Evolutionary conservation across 345 rosid genomes (phyloP).

Genomic region (sweet orange (Citrus sinensis)): DNA sequence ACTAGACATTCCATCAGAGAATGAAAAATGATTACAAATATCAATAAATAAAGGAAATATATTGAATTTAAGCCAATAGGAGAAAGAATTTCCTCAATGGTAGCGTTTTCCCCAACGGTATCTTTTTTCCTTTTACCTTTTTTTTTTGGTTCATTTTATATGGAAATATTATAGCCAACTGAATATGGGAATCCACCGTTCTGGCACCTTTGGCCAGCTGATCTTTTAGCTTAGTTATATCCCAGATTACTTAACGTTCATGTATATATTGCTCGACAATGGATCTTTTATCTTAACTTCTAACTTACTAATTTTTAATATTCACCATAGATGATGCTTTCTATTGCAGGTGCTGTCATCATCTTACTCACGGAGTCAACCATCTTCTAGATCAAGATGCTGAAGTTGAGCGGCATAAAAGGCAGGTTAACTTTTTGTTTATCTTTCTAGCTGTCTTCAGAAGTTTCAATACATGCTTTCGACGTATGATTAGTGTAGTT

Average conservation of each 20-base stretch:
- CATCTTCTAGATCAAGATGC: conserved; percentile 62
- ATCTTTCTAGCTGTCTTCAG: not conserved
- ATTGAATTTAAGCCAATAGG: not conserved
- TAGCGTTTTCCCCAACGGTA: not conserved
- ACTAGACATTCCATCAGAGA: not conserved
- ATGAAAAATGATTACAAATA: not conserved
- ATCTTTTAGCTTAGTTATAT: not conserved
- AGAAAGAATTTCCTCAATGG: not conserved
- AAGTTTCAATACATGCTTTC: not conserved
- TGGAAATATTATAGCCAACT: not conserved
- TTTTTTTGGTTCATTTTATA: not conserved
- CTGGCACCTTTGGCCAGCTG: not conserved
- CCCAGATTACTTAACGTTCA: not conserved
- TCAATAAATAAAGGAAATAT: too few species aligned
- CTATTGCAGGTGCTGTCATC: conserved; percentile 70
- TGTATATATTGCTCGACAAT: not conserved
- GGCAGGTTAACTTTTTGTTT: not conserved
- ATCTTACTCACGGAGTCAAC: conserved; percentile 73
- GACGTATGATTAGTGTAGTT: not conserved
- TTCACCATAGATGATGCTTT: not conserved
- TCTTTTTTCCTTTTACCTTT: not conserved
- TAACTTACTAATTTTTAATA: not conserved
- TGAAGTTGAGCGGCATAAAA: conserved; percentile 6
- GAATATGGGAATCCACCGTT: not conserved
- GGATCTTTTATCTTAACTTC: not conserved